These are phyloP conservation scores for Opeltia flavorubescens DNA, from an alignment of 495 filamentous ascomycete genomes.

Conservation along the genomic window DNA sequence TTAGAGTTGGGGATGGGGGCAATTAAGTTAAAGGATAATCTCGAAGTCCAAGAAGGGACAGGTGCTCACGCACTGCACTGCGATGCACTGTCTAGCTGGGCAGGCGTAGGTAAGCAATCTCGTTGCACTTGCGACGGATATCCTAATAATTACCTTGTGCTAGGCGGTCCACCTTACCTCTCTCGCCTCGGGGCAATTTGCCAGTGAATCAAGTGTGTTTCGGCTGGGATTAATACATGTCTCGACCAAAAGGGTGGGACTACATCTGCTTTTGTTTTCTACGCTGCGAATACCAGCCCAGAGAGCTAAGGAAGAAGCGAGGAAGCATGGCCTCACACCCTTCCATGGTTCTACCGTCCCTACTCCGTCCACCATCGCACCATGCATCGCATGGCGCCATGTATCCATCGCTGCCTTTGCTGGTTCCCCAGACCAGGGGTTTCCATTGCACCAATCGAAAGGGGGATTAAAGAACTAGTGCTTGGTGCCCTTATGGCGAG, in stretches of 20 bases:
- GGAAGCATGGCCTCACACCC: neutral
- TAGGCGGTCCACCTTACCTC: neutral
- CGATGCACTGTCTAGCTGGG: neutral
- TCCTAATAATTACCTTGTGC: neutral
- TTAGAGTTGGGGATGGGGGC: neutral
- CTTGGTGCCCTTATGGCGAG: neutral
- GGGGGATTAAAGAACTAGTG: neutral
- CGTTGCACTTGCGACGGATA: conserved; percentile 1
- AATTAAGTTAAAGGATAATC: neutral
- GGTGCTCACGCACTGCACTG: no score
- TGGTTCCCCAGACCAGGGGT: neutral
- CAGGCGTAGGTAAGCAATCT: neutral
- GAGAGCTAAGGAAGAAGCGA: neutral
- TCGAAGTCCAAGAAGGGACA: neutral
- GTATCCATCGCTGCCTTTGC: neutral
- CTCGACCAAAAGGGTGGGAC: neutral
- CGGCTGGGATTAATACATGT: neutral
- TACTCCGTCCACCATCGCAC: neutral
- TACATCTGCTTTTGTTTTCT: neutral
- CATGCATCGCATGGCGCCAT: conserved; percentile 1
- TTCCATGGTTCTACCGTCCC: neutral
- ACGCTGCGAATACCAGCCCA: neutral
- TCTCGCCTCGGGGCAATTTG: neutral
- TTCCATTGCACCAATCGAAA: neutral
- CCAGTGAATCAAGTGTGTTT: neutral